Base-by-base conservation (phyloP, 2,329 filamentous ascomycete genomes). In the Thelonectria olida region DNA sequence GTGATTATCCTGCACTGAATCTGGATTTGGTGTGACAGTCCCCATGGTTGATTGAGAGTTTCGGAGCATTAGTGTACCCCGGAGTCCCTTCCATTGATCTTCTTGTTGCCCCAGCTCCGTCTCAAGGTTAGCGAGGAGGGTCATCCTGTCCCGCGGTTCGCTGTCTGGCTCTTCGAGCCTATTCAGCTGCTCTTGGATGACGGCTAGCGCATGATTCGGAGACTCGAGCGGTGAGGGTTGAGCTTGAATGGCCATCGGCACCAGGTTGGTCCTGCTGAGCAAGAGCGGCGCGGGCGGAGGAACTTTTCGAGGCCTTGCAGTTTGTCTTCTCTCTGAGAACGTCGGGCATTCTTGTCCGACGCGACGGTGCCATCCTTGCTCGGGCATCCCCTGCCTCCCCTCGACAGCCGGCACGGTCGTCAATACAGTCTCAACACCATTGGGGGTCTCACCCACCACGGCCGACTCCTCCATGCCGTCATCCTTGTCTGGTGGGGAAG, bases 81-180 rank as follows among this genome's bases (percentile, higher is more conserved):
- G 85, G 75, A 89, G 81, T 50, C 82, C 76, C 57, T 84, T 82
- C 88, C 88, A 90, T 65, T 84, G 82, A 54, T 80, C 80, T 69
- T 88, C 85, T 69, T 90, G 84, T 64, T 81, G 73, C 1, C 83
- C 85, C 81, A 90, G 86, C 72, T 90, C 88, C 62, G 78, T 79
- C 69, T 90, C 88, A 1, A 90, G 76, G 61, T 87, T 83, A 28
- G 85, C 82, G 2, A 90, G 76, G 3, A 89, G 78, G 31, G 78
- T 80, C 58, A 84, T 74, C 25, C 81, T 78, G 55, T 78, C 78
- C 13, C 77, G 75, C 25, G 80, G 63, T 75, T 81, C 54, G 76
- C 77, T 7, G 70, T 73, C 75, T 5, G 78, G 70, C 52, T 80
- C 70, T 19, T 86, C 84, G 8, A 86, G 75, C 36, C 79, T 81